phyloP scores from a whole-genome alignment of 1,139 yeast genomes.

The Pichia sp. region DNA sequence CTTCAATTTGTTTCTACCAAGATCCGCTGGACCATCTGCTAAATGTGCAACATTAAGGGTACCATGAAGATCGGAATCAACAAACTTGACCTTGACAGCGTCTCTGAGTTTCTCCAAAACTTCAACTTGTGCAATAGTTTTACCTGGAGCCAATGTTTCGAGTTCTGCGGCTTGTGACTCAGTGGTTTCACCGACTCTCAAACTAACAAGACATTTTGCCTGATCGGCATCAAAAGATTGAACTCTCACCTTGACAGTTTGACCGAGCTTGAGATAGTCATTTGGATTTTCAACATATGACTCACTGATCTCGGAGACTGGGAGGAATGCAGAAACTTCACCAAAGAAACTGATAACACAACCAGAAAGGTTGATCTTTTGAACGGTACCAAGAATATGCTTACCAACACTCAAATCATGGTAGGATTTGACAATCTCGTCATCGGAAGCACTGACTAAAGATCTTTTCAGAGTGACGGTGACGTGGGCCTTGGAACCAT shows the following conservation, averaged over 20 bases:
- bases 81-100: constrained; percentile 59
- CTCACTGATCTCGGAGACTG: constrained; percentile 84
- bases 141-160: constrained; percentile 49
- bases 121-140: constrained; percentile 51
- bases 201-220: constrained; percentile 61
- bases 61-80: constrained; percentile 55
- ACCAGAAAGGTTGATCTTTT: constrained; percentile 66
- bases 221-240: constrained; percentile 48
- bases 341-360: constrained; percentile 83
- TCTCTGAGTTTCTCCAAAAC: constrained; percentile 74
- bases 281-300: constrained; percentile 72
- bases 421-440: constrained; percentile 44
- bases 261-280: constrained; percentile 77
- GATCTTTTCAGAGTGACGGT: constrained; percentile 77
- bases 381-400: constrained; percentile 70
- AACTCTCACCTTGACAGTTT: constrained; percentile 70
- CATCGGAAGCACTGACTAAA: constrained; percentile 65
- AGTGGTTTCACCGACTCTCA: constrained; percentile 53
- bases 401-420: constrained; percentile 51
- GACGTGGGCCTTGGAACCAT: constrained; percentile 33
- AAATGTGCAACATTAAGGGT: constrained; percentile 70
- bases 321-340: constrained; percentile 68
- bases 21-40: constrained; percentile 68
- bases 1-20: constrained; percentile 57
- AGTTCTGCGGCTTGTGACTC: constrained; percentile 44